These are phyloP conservation scores for Sindora glabra DNA, from an alignment of 306 rosid genomes.

Conservation along the genomic window DNA sequence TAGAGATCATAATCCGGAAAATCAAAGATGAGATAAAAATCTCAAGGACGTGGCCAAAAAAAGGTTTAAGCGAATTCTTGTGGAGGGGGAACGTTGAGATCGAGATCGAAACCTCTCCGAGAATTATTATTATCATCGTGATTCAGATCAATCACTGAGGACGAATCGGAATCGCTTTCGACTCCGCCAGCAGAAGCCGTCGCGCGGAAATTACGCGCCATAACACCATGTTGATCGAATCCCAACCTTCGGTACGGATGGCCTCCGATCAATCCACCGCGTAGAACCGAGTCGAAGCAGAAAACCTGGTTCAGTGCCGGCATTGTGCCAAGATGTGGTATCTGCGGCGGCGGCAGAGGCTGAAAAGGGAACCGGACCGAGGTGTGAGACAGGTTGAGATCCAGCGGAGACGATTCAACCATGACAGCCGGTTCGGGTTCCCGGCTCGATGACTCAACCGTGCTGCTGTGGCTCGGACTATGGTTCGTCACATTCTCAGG, in stretches of 20 bases:
- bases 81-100: slow-evolving; percentile 50
- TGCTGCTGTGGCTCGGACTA: slow-evolving; percentile 93
- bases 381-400: slow-evolving; percentile 40
- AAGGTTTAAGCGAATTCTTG: slow-evolving; percentile 30
- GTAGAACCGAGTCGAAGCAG: slow-evolving; percentile 38
- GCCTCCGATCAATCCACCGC: slow-evolving; percentile 32
- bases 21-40: background rate
- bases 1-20: slow-evolving; percentile 13
- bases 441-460: slow-evolving; percentile 86
- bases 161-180: slow-evolving; percentile 62
- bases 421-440: slow-evolving; percentile 38
- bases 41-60: no score
- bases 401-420: slow-evolving; percentile 62
- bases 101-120: slow-evolving; percentile 28
- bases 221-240: slow-evolving; percentile 8
- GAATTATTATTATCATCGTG: slow-evolving; percentile 2
- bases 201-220: slow-evolving; percentile 13
- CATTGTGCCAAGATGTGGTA: slow-evolving; percentile 6
- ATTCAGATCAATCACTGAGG: slow-evolving; percentile 56
- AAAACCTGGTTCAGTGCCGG: slow-evolving; percentile 28
- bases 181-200: slow-evolving; percentile 3
- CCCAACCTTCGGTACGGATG: slow-evolving; percentile 8
- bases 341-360: slow-evolving; percentile 7
- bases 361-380: slow-evolving; percentile 52
- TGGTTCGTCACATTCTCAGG: slow-evolving; percentile 27